A percentile compares a stretch with the other conserved stretches of the same genome.
phyloP scores from a whole-genome alignment of 139 green algal genomes.

The Microglena sp. region DNA sequence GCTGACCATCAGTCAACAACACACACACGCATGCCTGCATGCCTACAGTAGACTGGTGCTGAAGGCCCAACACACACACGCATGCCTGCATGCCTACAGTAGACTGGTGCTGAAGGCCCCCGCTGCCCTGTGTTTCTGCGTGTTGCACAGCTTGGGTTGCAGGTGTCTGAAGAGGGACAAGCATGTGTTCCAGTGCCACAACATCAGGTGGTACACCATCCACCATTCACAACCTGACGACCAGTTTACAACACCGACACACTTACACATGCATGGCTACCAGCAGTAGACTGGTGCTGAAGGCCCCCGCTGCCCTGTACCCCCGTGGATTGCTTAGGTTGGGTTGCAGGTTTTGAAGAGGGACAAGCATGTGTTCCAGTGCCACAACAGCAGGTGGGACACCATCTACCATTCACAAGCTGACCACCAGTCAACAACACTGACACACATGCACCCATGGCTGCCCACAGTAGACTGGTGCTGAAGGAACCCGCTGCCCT shows the following conservation, averaged over 20 bases:
- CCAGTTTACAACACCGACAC: neutral
- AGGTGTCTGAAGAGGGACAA: constrained; percentile 32
- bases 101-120: no score
- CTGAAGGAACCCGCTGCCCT: no score
- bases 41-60: no score
- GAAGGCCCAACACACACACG: neutral
- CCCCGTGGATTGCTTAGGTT: no score
- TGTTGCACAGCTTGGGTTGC: no score
- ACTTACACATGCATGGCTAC: neutral
- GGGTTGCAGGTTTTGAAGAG: constrained; percentile 40
- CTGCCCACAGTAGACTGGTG: no score
- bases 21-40: neutral
- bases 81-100: no score
- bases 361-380: constrained; percentile 42
- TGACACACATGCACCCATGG: neutral
- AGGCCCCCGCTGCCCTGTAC: no score
- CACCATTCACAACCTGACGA: no score
- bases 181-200: constrained; percentile 49
- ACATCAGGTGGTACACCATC: constrained; percentile 50
- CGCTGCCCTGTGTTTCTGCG: no score
- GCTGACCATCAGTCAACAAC: neutral
- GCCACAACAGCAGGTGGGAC: constrained; percentile 51
- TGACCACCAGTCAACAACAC: neutral
- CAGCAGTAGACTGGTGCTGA: no score
- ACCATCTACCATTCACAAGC: constrained; percentile 45